phyloP scores from a whole-genome alignment of 1,284 basidiomycete species.

The Heimioporus retisporus region DNA sequence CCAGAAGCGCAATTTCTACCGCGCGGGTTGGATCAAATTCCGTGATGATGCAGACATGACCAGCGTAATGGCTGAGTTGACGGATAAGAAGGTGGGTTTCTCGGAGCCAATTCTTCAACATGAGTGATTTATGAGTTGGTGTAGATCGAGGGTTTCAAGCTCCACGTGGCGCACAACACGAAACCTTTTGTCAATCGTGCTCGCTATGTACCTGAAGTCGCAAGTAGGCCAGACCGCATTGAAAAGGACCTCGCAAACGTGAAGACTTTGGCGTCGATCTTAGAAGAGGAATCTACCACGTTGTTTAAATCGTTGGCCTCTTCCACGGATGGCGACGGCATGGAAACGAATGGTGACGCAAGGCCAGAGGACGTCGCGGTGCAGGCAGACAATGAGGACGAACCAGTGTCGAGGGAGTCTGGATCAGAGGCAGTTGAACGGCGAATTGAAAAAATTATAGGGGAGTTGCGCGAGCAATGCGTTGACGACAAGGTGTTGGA shows the following conservation, averaged over 20 bases:
- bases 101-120: constrained; percentile 1
- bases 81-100: constrained; percentile 83
- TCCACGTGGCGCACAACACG: constrained; percentile 88
- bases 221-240: constrained; percentile 82
- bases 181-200: constrained; percentile 83
- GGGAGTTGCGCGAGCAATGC: constrained; percentile 72
- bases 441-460: constrained; percentile 78
- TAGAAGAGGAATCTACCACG: constrained; percentile 75
- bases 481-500: constrained; percentile 73
- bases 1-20: constrained; percentile 91
- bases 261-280: constrained; percentile 71
- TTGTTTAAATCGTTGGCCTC: constrained; percentile 55
- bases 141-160: constrained; percentile 93
- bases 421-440: constrained; percentile 79
- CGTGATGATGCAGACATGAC: constrained; percentile 85
- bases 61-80: constrained; percentile 74
- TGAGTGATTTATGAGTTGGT: constrained; percentile 19
- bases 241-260: constrained; percentile 82
- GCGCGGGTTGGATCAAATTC: constrained; percentile 94
- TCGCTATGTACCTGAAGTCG: constrained; percentile 84
- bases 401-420: constrained; percentile 66
- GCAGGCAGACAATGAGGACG: constrained; percentile 59
- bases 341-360: constrained; percentile 43
- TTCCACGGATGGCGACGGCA: constrained; percentile 33
- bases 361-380: constrained; percentile 49